A percentile compares a stretch with the other conserved stretches of the same genome.
Conservation (phyloP, 2,329 filamentous ascomycete genomes). For the Ceratocystis cacaofunesta region DNA sequence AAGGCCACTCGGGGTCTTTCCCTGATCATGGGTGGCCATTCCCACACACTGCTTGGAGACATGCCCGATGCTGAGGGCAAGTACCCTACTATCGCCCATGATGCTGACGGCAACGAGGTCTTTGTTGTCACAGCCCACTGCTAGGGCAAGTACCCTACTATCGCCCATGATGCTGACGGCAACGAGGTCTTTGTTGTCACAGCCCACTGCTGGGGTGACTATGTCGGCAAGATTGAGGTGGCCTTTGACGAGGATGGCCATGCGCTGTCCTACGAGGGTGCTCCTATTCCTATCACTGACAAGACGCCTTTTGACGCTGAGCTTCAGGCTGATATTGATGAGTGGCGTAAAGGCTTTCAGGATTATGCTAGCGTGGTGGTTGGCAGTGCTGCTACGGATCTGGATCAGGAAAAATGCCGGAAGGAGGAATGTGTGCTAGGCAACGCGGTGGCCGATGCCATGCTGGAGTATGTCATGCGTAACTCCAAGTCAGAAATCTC, state of each 20-base stretch:
- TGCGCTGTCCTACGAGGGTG: constrained; percentile 47
- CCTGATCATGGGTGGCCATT: constrained; percentile 52
- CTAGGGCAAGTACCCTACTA: constrained; percentile 53
- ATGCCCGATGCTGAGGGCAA: constrained; percentile 42
- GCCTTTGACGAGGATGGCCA: constrained; percentile 46
- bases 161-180: constrained; percentile 43
- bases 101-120: constrained; percentile 48
- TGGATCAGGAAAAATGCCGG: constrained; percentile 46
- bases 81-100: constrained; percentile 49
- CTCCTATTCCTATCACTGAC: constrained; percentile 50
- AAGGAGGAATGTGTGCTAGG: constrained; percentile 42
- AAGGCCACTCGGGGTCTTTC: constrained; percentile 45
- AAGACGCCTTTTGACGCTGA: constrained; percentile 39
- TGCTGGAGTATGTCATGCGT: constrained; percentile 36
- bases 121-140: constrained; percentile 54
- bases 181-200: constrained; percentile 56
- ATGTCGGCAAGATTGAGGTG: constrained; percentile 52
- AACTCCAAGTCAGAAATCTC: constrained; percentile 32
- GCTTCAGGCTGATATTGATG: constrained; percentile 42
- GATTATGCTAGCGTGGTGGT: constrained; percentile 42
- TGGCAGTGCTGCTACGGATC: constrained; percentile 37
- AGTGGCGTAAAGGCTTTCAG: constrained; percentile 47
- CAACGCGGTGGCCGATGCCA: constrained; percentile 42
- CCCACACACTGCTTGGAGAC: constrained; percentile 44
- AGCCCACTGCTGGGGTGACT: constrained; percentile 54